Evolutionary conservation across 192 early-diverging fungal species (phyloP).

Genomic region (Coemansia sp.): DNA sequence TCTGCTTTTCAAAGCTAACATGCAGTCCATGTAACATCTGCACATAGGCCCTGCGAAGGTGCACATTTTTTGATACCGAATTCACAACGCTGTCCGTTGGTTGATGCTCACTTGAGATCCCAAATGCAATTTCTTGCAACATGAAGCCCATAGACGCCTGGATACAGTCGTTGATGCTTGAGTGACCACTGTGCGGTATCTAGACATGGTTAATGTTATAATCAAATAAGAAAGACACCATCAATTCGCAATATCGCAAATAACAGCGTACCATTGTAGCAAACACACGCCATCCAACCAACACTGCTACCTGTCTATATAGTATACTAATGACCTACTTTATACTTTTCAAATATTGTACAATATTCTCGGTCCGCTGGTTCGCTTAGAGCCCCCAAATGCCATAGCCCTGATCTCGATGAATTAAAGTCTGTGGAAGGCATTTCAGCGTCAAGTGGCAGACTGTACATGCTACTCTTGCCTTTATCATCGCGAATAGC

Average conservation of each 20-base stretch:
- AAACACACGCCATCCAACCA: too few relatives aligned
- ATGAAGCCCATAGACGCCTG: constrained; percentile 13
- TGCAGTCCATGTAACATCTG: constrained; percentile 20
- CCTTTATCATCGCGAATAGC: not conserved
- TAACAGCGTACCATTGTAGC: too few relatives aligned
- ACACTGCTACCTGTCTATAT: not conserved
- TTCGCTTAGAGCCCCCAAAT: constrained; percentile 14
- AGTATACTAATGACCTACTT: constrained; percentile 12
- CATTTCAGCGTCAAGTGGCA: not conserved
- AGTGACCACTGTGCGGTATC: constrained; percentile 16
- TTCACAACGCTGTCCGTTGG: not conserved
- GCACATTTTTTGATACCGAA: not conserved
- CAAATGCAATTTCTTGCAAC: constrained; percentile 12
- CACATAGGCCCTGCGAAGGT: constrained; percentile 26
- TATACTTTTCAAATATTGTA: constrained; percentile 35
- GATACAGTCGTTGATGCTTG: constrained; percentile 15
- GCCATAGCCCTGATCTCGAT: constrained; percentile 16
- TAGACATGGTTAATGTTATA: constrained; percentile 8
- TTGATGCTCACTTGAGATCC: not conserved
- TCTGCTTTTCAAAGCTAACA: constrained; percentile 17
- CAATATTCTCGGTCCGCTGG: constrained; percentile 21
- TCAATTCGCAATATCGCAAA: too few relatives aligned
- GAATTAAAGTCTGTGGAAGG: not conserved
- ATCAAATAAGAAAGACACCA: too few relatives aligned
- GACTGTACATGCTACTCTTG: too few relatives aligned